A percentile compares a stretch with the other conserved stretches of the same genome.
Conservation (phyloP, 768 basidiomycete genomes). For the Collybia mongolica region DNA sequence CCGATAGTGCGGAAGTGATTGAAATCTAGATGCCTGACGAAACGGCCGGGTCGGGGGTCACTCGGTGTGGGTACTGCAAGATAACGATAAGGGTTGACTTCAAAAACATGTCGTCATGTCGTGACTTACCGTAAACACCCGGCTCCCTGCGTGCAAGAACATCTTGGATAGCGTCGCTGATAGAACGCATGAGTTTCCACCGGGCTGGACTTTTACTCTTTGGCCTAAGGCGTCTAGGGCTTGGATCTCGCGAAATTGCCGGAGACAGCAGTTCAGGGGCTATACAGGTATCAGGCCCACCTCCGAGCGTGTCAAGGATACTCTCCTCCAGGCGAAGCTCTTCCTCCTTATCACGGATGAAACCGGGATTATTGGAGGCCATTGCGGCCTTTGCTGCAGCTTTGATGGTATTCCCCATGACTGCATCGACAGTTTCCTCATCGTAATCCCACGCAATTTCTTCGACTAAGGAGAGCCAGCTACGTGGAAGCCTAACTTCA, state of each 20-base stretch:
- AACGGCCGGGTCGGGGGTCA: slow-evolving; percentile 75
- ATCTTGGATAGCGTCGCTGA: slow-evolving; percentile 75
- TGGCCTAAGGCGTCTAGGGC: slow-evolving; percentile 69
- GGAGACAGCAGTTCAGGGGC: slow-evolving; percentile 77
- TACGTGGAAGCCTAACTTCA: slow-evolving; percentile 81
- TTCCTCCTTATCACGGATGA: slow-evolving; percentile 32
- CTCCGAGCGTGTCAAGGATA: slow-evolving; percentile 54
- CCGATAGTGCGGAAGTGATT: slow-evolving; percentile 98
- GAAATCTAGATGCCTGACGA: slow-evolving; percentile 87
- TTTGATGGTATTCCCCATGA: slow-evolving; percentile 67
- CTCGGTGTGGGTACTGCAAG: slow-evolving; percentile 60
- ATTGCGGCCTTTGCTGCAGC: slow-evolving; percentile 65
- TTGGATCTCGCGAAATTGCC: slow-evolving; percentile 79
- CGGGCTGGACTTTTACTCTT: slow-evolving; percentile 83
- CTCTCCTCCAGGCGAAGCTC: slow-evolving; percentile 57
- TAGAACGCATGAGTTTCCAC: slow-evolving; percentile 79
- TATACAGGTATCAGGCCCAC: slow-evolving; percentile 64
- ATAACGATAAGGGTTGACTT: neutral
- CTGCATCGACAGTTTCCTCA: slow-evolving; percentile 59
- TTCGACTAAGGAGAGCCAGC: slow-evolving; percentile 80
- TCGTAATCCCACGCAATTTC: slow-evolving; percentile 75
- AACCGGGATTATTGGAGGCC: slow-evolving; percentile 38
- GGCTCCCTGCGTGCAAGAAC: slow-evolving; percentile 62
- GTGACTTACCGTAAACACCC: slow-evolving; percentile 67
- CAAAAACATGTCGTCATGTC: slow-evolving; percentile 1